Base-by-base conservation (phyloP, 768 basidiomycete species). In the Daedalea quercina region DNA sequence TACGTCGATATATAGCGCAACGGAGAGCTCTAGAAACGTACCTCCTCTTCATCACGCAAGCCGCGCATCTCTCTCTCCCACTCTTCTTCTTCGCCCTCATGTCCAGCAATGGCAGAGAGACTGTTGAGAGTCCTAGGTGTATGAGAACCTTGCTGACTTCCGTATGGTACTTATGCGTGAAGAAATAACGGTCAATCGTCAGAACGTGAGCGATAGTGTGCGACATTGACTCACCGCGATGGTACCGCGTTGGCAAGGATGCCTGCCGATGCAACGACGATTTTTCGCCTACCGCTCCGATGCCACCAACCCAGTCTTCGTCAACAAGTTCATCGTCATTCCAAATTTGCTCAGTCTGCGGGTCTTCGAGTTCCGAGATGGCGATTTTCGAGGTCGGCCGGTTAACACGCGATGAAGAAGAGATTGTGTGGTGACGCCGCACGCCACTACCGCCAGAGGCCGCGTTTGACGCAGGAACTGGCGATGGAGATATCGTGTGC, bases 81-180 rank as follows among this genome's bases (percentile, higher is more conserved):
- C 52, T 89, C 86, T 57, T 91, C 90, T 65, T 93, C 90, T 55
- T 90, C 90, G 59, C 85, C 88, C 60, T 93, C 90, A 62, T 89
- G 85, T 40, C 88, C 89, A 48, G 87, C 82, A 68, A 93, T 92
- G 51, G 87, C 87, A 33, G 86, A 80, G 50, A 93, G 80, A 66
- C 87, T 91, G 62, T 90, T 91, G 68, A 91, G 73, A 22, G 80
- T 79, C 54, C 87, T 82, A 31, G 86, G 85, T 23, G 87, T 85
- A 57, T 77, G 64, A 60, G 72, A 84, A 24, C 85, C 85, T 11
- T 80, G 63, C 62, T 81, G 70, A 53, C 69, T 75, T 57, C 79
- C 79, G 56, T 80, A 77, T 34, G 75, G 83, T 84, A 56, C 53
- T 37, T 12, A 44, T 15, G 23, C 31, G 45, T 41, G 56, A 37